phyloP scores from a whole-genome alignment of 441 rosid species.

The Pelargonium fulgidum region DNA sequence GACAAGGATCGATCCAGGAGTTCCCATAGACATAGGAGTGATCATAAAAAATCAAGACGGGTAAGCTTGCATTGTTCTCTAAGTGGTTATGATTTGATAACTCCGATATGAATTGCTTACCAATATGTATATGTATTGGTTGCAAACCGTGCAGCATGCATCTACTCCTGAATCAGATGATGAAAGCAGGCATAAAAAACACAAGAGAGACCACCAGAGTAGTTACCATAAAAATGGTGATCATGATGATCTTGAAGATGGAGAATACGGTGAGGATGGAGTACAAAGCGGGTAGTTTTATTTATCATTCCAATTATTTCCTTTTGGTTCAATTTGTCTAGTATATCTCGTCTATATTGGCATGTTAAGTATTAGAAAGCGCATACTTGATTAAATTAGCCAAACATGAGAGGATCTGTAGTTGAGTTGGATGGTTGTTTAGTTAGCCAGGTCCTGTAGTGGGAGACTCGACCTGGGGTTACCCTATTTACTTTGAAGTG shows the following conservation, averaged over 20 bases:
- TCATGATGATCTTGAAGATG: constrained; percentile 80
- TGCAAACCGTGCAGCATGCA: constrained; percentile 33
- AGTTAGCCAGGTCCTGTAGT: no score
- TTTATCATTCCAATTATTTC: constrained; percentile 18
- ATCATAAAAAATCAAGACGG: constrained; percentile 44
- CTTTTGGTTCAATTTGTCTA: constrained; percentile 10
- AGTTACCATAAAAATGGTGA: constrained; percentile 46
- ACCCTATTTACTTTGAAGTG: no score
- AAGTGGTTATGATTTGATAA: background rate
- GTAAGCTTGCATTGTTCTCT: constrained; percentile 23
- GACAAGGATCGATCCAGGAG: constrained; percentile 36
- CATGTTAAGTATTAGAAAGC: no score
- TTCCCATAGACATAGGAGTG: constrained; percentile 34
- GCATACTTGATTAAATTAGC: no score
- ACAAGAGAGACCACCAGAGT: constrained; percentile 41
- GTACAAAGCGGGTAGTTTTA: constrained; percentile 33
- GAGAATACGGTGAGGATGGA: constrained; percentile 64
- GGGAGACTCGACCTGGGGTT: no score
- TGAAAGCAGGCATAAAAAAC: constrained; percentile 44
- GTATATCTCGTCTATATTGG: background rate
- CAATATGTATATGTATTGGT: background rate
- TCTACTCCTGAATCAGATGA: constrained; percentile 45
- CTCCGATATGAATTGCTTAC: background rate
- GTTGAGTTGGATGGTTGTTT: no score
- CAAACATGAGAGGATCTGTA: no score